Evolutionary conservation across 768 basidiomycete genomes (phyloP).

Genomic region (Hirschioporus abietinus): DNA sequence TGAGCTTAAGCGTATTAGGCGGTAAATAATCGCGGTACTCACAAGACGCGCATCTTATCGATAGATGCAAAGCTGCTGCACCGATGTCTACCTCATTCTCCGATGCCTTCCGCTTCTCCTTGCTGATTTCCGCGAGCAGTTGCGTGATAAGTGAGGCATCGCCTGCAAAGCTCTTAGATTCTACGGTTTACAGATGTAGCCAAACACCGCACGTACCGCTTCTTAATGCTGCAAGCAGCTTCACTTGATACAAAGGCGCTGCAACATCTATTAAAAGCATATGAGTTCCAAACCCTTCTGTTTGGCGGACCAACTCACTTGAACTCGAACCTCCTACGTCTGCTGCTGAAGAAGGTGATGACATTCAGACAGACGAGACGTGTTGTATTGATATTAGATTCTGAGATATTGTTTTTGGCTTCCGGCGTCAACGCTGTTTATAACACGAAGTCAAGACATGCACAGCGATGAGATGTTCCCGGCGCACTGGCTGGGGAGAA

Average conservation of each 20-base stretch:
- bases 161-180: constrained; percentile 34
- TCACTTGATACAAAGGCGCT: constrained; percentile 37
- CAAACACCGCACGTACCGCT: constrained; percentile 24
- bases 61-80: constrained; percentile 74
- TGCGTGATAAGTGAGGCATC: constrained; percentile 78
- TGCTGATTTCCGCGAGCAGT: constrained; percentile 70
- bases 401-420: background rate
- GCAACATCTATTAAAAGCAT: constrained; percentile 4
- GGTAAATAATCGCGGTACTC: constrained; percentile 18
- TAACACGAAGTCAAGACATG: no score
- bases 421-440: background rate
- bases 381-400: background rate
- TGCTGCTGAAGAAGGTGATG: background rate
- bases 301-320: background rate
- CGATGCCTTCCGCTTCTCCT: constrained; percentile 48
- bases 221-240: constrained; percentile 35
- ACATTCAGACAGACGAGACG: background rate
- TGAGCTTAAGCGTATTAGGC: background rate
- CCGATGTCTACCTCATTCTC: constrained; percentile 55
- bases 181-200: background rate
- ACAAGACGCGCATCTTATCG: constrained; percentile 78
- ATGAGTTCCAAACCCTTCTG: background rate
- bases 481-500: no score
- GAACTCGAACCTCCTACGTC: background rate
- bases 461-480: no score